Evolutionary conservation across 106 monocot genomes (phyloP).

Genomic region (Platanthera guangdongensis): DNA sequence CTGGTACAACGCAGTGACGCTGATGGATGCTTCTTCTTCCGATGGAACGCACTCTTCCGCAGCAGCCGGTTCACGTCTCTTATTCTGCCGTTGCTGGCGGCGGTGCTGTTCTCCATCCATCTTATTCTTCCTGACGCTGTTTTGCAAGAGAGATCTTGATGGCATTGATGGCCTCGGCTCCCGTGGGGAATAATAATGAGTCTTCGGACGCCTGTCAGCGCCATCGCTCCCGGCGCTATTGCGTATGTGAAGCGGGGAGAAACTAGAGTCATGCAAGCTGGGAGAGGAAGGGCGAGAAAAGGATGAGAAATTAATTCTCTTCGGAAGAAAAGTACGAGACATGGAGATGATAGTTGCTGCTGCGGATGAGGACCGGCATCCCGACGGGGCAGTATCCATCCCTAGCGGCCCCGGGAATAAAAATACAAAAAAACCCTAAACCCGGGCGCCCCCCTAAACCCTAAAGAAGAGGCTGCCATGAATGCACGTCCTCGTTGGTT

Average conservation of each 20-base stretch:
- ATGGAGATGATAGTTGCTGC: background rate
- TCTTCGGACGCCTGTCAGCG: background rate
- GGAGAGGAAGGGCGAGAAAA: background rate
- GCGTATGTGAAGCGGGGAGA: background rate
- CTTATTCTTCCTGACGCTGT: conserved; percentile 3
- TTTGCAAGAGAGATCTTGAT: background rate
- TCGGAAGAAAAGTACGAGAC: background rate
- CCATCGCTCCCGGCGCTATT: background rate
- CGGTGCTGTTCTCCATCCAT: conserved; percentile 1
- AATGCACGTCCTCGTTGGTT: background rate
- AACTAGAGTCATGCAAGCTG: background rate
- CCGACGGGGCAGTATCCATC: background rate
- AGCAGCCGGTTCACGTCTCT: background rate
- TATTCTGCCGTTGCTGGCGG: background rate
- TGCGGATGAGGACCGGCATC: background rate
- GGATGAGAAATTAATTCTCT: background rate
- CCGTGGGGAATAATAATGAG: background rate
- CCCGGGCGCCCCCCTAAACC: too few species aligned
- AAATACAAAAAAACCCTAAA: background rate
- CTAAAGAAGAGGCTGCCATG: background rate
- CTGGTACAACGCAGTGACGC: conserved; percentile 59
- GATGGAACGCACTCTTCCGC: conserved; percentile 42
- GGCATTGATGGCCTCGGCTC: background rate
- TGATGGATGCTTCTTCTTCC: conserved; percentile 53
- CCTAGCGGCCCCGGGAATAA: background rate